phyloP scores from a whole-genome alignment of 208 protist genomes.

The Naegleria lovaniensis region DNA sequence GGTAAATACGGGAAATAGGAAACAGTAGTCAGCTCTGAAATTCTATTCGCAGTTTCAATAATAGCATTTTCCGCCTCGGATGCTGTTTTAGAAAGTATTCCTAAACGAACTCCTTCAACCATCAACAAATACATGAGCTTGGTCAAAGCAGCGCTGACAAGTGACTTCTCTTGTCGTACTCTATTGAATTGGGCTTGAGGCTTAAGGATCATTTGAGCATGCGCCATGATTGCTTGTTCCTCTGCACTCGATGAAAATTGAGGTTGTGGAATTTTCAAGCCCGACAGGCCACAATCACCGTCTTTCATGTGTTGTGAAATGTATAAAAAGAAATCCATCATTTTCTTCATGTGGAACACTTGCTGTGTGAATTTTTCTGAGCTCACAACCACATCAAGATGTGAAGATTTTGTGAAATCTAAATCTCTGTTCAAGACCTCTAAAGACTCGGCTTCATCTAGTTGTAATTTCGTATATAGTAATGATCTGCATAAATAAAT shows the following conservation, averaged over 20 bases:
- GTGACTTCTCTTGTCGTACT: not conserved
- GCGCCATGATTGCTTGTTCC: not conserved
- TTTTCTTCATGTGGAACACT: not conserved
- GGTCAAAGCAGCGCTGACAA: not conserved
- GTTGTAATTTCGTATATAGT: not conserved
- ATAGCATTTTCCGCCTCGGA: not conserved
- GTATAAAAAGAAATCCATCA: not conserved
- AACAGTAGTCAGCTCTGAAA: not conserved
- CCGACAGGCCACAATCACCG: not conserved
- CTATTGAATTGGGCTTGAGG: not conserved
- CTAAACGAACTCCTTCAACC: not conserved
- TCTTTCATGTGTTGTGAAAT: not conserved
- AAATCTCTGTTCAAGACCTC: no score
- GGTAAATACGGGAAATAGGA: not conserved
- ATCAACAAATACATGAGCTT: not conserved
- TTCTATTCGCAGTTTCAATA: not conserved
- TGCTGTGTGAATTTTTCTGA: not conserved
- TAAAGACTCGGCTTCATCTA: not conserved
- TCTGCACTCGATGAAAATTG: not conserved
- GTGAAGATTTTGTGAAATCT: no score
- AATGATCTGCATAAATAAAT: not conserved
- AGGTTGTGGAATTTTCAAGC: not conserved
- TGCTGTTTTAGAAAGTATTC: not conserved
- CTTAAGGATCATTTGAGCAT: not conserved
- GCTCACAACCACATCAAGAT: not conserved